Conservation (phyloP, 257 asterid species). For the Apocynum venetum region DNA sequence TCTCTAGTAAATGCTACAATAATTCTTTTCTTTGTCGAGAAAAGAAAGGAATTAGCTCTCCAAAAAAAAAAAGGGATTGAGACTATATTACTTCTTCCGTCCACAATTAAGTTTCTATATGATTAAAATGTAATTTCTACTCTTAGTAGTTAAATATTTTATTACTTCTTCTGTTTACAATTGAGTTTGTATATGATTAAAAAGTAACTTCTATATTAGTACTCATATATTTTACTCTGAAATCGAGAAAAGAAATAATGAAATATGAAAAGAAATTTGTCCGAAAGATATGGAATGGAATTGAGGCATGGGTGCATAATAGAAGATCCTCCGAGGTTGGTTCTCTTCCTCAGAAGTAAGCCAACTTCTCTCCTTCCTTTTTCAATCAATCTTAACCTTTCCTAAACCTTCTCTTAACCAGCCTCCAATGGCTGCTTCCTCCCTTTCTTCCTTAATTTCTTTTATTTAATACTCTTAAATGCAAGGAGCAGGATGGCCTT, state of each 20-base stretch:
- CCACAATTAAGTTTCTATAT: too few species aligned
- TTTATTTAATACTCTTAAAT: conserved; percentile 16
- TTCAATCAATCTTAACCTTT: conserved; percentile 34
- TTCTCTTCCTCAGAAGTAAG: conserved; percentile 38
- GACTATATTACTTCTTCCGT: too few species aligned
- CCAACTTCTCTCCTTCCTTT: conserved; percentile 30
- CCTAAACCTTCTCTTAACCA: conserved; percentile 50
- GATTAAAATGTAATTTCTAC: too few species aligned
- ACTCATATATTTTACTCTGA: too few species aligned
- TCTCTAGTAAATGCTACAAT: too few species aligned
- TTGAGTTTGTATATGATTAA: too few species aligned
- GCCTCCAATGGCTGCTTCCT: conserved; percentile 55
- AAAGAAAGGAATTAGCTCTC: too few species aligned
- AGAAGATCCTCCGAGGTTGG: conserved; percentile 33
- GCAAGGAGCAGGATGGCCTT: conserved; percentile 71
- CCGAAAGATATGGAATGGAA: background rate
- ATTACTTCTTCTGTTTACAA: too few species aligned
- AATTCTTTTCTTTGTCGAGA: too few species aligned
- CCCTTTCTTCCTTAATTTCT: conserved; percentile 20
- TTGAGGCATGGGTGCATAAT: conserved; percentile 2
- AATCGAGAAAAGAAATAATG: background rate
- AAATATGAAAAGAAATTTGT: background rate
- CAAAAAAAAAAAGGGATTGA: too few species aligned
- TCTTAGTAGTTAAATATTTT: too few species aligned
- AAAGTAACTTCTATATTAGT: too few species aligned